Percentiles rank a stretch among this genome's conserved stretches.
Evolutionary conservation across 1,284 basidiomycete genomes (phyloP).

Genomic region (Boletus semigastroideus): DNA sequence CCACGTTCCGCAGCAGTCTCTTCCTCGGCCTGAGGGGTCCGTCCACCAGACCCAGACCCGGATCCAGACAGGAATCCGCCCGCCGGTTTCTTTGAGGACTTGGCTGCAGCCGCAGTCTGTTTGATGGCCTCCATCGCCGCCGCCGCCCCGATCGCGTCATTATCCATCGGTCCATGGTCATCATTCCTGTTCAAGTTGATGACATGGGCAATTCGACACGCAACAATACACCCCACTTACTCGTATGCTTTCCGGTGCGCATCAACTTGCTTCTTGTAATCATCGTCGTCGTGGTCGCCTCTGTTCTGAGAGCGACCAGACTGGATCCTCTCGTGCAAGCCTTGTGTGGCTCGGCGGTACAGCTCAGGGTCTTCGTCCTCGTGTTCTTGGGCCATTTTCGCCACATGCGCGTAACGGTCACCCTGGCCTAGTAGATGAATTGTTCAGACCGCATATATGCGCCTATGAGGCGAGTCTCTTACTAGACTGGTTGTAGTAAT

Average conservation of each 20-base stretch:
- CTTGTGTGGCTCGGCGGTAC: constrained; percentile 25
- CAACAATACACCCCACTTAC: constrained; percentile 16
- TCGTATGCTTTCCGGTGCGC: constrained; percentile 34
- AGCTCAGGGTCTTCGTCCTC: constrained; percentile 20
- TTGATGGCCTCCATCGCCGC: constrained; percentile 34
- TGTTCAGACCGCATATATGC: constrained; percentile 5
- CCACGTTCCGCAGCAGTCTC: constrained; percentile 2
- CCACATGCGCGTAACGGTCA: constrained; percentile 24
- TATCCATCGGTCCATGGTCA: constrained; percentile 30
- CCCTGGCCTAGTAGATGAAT: constrained; percentile 13
- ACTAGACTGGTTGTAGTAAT: constrained; percentile 24
- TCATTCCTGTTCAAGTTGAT: constrained; percentile 10
- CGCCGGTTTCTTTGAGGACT: constrained; percentile 13
- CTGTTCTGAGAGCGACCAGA: not conserved
- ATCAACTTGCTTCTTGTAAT: constrained; percentile 22
- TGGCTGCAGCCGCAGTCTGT: constrained; percentile 19
- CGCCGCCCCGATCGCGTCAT: constrained; percentile 28
- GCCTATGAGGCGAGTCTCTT: not conserved
- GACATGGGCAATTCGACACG: not conserved
- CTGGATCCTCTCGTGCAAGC: constrained; percentile 24
- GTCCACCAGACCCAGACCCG: not conserved
- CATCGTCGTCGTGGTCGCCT: constrained; percentile 3
- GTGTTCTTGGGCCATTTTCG: constrained; percentile 20
- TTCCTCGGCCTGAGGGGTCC: constrained; percentile 4
- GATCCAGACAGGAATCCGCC: constrained; percentile 13